These are phyloP conservation scores for Colletotrichum limetticola DNA, from an alignment of 2,329 filamentous ascomycete species.

Conservation along the genomic window DNA sequence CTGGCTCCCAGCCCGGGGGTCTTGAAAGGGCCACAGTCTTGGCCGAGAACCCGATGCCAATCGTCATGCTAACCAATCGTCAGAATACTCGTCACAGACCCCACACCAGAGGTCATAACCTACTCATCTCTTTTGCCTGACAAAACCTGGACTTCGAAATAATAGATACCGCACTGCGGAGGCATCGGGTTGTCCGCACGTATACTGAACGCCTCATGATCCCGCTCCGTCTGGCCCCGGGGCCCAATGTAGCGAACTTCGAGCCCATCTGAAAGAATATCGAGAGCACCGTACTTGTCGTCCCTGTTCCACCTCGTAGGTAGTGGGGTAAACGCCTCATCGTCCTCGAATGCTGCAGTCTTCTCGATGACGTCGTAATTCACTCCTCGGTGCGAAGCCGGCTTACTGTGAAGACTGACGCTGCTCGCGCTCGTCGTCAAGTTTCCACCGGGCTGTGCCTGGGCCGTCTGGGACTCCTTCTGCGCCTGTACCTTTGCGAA, in stretches of 20 bases:
- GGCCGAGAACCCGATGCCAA: constrained; percentile 71
- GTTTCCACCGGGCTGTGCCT: constrained; percentile 55
- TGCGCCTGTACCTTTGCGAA: constrained; percentile 66
- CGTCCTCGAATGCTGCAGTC: constrained; percentile 68
- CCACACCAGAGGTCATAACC: constrained; percentile 41
- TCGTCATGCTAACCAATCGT: constrained; percentile 59
- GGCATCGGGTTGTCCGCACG: constrained; percentile 90
- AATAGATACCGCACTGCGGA: constrained; percentile 90
- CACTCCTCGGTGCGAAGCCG: constrained; percentile 77
- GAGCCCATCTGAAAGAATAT: constrained; percentile 78
- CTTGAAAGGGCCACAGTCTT: constrained; percentile 64
- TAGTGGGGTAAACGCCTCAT: constrained; percentile 71
- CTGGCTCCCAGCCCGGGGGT: constrained; percentile 74
- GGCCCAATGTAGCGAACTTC: constrained; percentile 72
- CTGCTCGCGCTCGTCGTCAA: constrained; percentile 64
- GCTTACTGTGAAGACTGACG: constrained; percentile 63
- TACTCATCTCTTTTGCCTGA: constrained; percentile 66
- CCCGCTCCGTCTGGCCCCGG: constrained; percentile 60
- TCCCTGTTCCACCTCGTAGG: constrained; percentile 85
- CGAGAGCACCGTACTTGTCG: constrained; percentile 79
- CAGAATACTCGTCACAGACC: neutral
- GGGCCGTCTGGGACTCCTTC: constrained; percentile 58
- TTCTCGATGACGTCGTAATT: constrained; percentile 88
- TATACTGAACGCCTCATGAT: constrained; percentile 83
- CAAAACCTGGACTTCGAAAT: constrained; percentile 78